These are phyloP conservation scores for Stachybotrys elegans DNA, from an alignment of 2,329 filamentous ascomycete genomes.

Conservation along the genomic window DNA sequence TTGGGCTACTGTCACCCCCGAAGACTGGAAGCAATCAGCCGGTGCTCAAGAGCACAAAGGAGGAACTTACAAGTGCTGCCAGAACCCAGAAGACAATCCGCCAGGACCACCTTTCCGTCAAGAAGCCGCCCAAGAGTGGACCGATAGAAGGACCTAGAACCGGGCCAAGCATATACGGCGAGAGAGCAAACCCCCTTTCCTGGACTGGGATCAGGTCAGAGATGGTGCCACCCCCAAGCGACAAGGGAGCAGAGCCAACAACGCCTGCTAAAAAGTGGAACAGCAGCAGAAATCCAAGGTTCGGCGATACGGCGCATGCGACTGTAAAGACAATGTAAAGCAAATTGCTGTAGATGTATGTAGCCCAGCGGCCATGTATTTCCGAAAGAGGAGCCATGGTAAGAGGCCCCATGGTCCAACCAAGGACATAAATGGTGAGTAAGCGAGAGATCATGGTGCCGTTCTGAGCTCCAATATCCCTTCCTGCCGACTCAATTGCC, in stretches of 20 bases:
- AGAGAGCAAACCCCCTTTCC: conserved; percentile 43
- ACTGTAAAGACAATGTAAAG: too few relatives aligned
- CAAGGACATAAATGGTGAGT: too few relatives aligned
- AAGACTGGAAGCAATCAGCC: background rate
- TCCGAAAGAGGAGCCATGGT: too few relatives aligned
- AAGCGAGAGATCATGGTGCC: too few relatives aligned
- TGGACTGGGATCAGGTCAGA: conserved; percentile 44
- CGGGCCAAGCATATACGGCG: conserved; percentile 42
- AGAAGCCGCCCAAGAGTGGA: conserved; percentile 42
- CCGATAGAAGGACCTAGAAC: conserved; percentile 44
- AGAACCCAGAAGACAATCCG: conserved; percentile 48
- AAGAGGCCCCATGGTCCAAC: too few relatives aligned
- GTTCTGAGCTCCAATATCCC: too few relatives aligned
- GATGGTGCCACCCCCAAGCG: conserved; percentile 45
- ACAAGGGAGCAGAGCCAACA: conserved; percentile 38
- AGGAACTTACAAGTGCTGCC: conserved; percentile 33
- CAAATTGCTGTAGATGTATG: too few relatives aligned
- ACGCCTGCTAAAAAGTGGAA: too few relatives aligned
- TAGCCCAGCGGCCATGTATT: too few relatives aligned
- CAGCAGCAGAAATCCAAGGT: too few relatives aligned
- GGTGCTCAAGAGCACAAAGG: background rate
- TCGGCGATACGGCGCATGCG: too few relatives aligned
- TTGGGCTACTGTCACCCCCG: conserved; percentile 6
- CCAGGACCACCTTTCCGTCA: conserved; percentile 41
- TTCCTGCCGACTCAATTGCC: too few relatives aligned